phyloP scores from a whole-genome alignment of 345 rosid genomes.

The Excoecaria cochinchinensis region DNA sequence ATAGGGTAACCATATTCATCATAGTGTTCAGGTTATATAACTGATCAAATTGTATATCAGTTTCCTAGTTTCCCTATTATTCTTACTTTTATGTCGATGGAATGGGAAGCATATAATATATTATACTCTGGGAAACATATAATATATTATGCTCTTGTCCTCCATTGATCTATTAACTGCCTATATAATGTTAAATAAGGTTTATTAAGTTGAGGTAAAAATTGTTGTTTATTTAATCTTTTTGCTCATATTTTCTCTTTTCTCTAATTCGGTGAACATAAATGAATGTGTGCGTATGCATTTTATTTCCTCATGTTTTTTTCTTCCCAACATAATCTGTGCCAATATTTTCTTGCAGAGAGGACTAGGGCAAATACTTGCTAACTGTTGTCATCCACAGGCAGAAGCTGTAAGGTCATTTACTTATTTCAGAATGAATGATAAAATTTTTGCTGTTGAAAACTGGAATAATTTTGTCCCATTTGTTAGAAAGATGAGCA shows the following conservation, averaged over 20 bases:
- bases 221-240: not conserved
- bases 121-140: too few species aligned
- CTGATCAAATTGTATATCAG: not conserved
- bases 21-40: not conserved
- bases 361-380: constrained; percentile 55
- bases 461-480: constrained; percentile 73
- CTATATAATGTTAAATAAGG: not conserved
- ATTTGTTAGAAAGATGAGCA: constrained; percentile 58
- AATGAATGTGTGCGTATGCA: not conserved
- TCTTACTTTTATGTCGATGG: too few species aligned
- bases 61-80: not conserved
- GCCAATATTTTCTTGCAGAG: constrained; percentile 37
- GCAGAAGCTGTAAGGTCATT: constrained; percentile 63
- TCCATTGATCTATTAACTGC: not conserved
- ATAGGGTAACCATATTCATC: not conserved
- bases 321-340: not conserved
- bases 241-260: not conserved
- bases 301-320: not conserved
- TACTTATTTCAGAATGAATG: constrained; percentile 63
- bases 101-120: too few species aligned
- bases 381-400: constrained; percentile 51
- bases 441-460: constrained; percentile 53
- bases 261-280: not conserved
- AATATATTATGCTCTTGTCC: not conserved
- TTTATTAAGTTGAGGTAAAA: not conserved